A percentile compares a stretch with the other conserved stretches of the same genome.
These are phyloP conservation scores for Trematosphaeria pertusa DNA, from an alignment of 2,329 filamentous ascomycete genomes.

Conservation along the genomic window DNA sequence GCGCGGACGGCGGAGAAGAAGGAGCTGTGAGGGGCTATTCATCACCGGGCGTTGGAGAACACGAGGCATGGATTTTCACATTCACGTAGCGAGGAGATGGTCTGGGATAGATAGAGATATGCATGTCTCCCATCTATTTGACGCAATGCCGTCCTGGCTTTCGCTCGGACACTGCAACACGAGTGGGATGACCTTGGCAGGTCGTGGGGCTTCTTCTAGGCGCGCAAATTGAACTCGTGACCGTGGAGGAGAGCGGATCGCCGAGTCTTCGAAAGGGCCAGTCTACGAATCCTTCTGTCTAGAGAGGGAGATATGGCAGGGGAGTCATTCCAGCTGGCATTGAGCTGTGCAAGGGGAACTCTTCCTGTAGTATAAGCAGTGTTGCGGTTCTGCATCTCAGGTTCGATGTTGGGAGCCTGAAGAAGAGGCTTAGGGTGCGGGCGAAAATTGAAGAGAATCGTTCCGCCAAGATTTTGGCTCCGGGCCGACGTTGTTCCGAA, in stretches of 20 bases:
- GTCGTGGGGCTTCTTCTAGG: conserved; percentile 78
- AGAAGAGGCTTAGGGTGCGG: too few relatives aligned
- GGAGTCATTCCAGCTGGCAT: too few relatives aligned
- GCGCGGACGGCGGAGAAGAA: conserved; percentile 51
- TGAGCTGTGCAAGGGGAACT: too few relatives aligned
- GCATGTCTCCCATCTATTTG: conserved; percentile 80
- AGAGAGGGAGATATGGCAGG: too few relatives aligned
- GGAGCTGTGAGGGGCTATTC: conserved; percentile 56
- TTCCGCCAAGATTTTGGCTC: too few relatives aligned
- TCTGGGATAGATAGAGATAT: conserved; percentile 6
- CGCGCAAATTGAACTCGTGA: conserved; percentile 87
- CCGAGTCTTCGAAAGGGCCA: conserved; percentile 95
- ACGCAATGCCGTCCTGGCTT: conserved; percentile 85
- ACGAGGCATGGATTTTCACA: conserved; percentile 13
- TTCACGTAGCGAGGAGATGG: too few relatives aligned
- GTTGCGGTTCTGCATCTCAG: too few relatives aligned
- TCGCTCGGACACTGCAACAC: conserved; percentile 86
- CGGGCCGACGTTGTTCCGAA: too few relatives aligned
- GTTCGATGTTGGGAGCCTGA: too few relatives aligned
- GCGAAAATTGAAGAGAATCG: too few relatives aligned
- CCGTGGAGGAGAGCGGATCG: conserved; percentile 69
- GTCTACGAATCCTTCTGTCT: conserved; percentile 11
- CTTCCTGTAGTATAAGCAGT: too few relatives aligned
- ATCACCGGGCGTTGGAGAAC: too few relatives aligned
- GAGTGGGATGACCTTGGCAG: conserved; percentile 91